phyloP scores from a whole-genome alignment of 1,284 basidiomycete genomes.

The Apiotrichum sp. region DNA sequence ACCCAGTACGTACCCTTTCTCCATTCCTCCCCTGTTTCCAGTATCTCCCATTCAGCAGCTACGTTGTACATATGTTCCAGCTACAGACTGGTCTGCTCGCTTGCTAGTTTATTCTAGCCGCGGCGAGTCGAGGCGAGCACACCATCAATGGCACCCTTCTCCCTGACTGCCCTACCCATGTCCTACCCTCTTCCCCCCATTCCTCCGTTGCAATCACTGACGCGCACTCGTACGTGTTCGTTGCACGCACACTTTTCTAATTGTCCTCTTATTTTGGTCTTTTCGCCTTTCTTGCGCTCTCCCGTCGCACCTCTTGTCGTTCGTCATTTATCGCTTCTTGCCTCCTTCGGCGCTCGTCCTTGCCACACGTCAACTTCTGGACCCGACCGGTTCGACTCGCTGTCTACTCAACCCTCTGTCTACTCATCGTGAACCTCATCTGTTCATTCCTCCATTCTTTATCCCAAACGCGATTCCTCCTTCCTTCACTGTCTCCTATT shows the following conservation, averaged over 20 bases:
- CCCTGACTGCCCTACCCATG: not conserved
- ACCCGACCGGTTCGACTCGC: too few relatives aligned
- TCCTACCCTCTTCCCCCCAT: not conserved
- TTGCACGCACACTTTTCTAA: not conserved
- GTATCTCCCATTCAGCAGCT: not conserved
- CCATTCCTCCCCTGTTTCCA: not conserved
- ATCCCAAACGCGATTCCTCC: not conserved
- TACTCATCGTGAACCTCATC: too few relatives aligned
- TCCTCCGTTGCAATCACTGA: not conserved
- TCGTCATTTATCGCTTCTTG: too few relatives aligned
- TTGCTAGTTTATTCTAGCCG: too few relatives aligned
- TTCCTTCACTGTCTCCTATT: not conserved
- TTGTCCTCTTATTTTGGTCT: not conserved
- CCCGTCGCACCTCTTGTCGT: too few relatives aligned
- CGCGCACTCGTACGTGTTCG: not conserved
- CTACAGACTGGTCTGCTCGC: too few relatives aligned
- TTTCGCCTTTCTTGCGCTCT: not conserved
- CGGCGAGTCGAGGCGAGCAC: too few relatives aligned
- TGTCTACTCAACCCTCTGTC: too few relatives aligned
- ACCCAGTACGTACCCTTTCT: constrained; percentile 4
- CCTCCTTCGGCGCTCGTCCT: too few relatives aligned
- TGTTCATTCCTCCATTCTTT: too few relatives aligned
- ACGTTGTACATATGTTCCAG: too few relatives aligned
- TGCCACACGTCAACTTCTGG: too few relatives aligned
- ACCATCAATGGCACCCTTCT: not conserved